A percentile compares a stretch with the other conserved stretches of the same genome.
Conservation (phyloP, 345 rosid species). For the Citrus mangshanensis region DNA sequence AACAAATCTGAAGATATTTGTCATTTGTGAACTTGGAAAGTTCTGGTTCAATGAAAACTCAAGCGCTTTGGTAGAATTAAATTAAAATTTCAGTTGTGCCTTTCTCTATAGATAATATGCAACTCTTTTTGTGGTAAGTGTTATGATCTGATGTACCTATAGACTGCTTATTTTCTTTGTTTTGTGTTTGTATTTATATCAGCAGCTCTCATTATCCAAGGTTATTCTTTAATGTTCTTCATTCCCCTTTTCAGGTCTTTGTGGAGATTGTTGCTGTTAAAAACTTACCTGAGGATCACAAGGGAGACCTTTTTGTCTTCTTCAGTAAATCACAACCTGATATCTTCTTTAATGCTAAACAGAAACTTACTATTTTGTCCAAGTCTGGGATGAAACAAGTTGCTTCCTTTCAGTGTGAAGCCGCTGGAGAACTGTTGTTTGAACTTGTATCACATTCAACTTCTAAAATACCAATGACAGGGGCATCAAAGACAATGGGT, state of each 20-base stretch:
- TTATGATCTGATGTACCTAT: background rate
- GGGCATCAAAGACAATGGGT: conserved; percentile 51
- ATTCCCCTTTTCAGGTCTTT: conserved; percentile 40
- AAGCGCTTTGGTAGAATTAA: background rate
- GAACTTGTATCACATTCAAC: conserved; percentile 60
- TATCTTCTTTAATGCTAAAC: conserved; percentile 54
- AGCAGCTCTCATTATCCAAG: conserved; percentile 1
- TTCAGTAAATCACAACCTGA: conserved; percentile 73
- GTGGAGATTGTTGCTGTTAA: conserved; percentile 71
- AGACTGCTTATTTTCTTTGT: background rate
- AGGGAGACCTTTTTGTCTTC: conserved; percentile 59
- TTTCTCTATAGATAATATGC: background rate
- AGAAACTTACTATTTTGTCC: conserved; percentile 50
- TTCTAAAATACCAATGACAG: conserved; percentile 40
- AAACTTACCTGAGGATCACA: conserved; percentile 59
- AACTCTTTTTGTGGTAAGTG: background rate
- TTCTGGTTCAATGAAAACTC: background rate
- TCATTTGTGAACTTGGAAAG: background rate
- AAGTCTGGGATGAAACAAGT: conserved; percentile 63
- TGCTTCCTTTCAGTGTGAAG: conserved; percentile 75
- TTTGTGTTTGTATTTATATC: background rate
- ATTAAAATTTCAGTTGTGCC: background rate
- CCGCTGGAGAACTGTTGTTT: conserved; percentile 70
- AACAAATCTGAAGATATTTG: background rate
- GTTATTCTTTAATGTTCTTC: conserved; percentile 11